Base-by-base conservation (phyloP, 179 eudicot genomes). In the Spergularia azorica region DNA sequence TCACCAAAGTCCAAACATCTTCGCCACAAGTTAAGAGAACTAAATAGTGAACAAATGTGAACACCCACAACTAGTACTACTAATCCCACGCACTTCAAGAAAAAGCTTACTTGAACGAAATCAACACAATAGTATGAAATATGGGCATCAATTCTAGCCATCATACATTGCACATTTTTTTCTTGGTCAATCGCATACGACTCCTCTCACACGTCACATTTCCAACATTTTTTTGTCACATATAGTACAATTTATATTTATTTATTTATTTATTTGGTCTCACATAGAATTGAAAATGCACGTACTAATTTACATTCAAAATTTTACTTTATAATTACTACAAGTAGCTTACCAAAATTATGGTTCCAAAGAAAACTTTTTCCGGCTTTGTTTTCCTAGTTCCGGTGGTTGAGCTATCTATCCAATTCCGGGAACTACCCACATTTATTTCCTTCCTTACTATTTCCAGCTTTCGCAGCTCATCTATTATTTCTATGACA, bases 331-430 rank as follows among this genome's bases (percentile, higher is more conserved):
- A 36, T 36, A 61, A 17, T 11, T 43, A 36, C 11, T 64, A 14
- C 46, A 75, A 68, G 48, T 79, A 74, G 82, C 64, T 79, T 68
- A 74, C 73, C 82, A 70, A 43, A 54, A 56, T 62, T 6, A 63
- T 9, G 36, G 48, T 69, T n/a, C 68, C 54, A 67, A 41, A 66
- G 15, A 17, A 48, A 14, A 59, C 7, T 18, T 48, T 36, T 0
- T 41, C n/a, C 65, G 39, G 16, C 15, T 15, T 57, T 63, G 36
- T 60, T 14, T 43, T 52, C 71, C 59, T 26, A 26, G 39, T 76
- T 59, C 26, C 68, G 83, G 89, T 86, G 39, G 89, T 87, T 87
- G 87, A 87, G 83, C 87, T 76, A 84, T 83, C 83, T 32, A 72
- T 84, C 80, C 78, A 60, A 79, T 86, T 80, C 67, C 41, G 74